phyloP scores from a whole-genome alignment of 306 rosid species.

The Trifolium subterraneum region DNA sequence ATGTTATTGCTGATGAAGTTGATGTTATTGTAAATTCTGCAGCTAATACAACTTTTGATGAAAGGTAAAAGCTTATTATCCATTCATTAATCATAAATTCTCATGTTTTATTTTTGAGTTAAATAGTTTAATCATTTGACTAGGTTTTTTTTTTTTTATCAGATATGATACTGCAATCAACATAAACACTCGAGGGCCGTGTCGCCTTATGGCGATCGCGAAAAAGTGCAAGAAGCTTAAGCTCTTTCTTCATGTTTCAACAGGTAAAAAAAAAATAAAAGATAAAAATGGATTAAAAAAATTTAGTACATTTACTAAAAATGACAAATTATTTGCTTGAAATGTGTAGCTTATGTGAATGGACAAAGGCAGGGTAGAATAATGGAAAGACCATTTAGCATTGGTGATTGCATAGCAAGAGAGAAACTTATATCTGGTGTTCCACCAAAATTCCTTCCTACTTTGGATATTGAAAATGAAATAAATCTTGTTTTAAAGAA shows the following conservation, averaged over 20 bases:
- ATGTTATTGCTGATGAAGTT: conserved; percentile 68
- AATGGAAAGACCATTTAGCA: conserved; percentile 76
- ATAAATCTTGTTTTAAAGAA: conserved; percentile 61
- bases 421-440: conserved; percentile 56
- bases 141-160: conserved; percentile 3
- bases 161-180: conserved; percentile 89
- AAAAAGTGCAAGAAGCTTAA: conserved; percentile 85
- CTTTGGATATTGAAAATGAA: conserved; percentile 75
- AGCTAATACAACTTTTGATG: conserved; percentile 93
- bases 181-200: conserved; percentile 88
- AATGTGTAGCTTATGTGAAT: conserved; percentile 81
- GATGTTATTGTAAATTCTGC: conserved; percentile 93
- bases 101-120: conserved; percentile 26
- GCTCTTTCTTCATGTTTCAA: conserved; percentile 91
- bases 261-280: conserved; percentile 53
- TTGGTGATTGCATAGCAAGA: conserved; percentile 76
- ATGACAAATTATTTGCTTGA: conserved; percentile 17
- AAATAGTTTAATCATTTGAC: conserved; percentile 15
- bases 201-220: conserved; percentile 78
- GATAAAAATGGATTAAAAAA: not conserved
- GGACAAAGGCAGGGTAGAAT: conserved; percentile 94
- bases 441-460: conserved; percentile 49
- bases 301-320: not conserved
- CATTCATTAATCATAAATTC: not conserved
- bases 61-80: conserved; percentile 56